Percentiles rank a stretch among this genome's conserved stretches.
Evolutionary conservation across 2,329 filamentous ascomycete species (phyloP).

Genomic region (Penicillium nordicum): DNA sequence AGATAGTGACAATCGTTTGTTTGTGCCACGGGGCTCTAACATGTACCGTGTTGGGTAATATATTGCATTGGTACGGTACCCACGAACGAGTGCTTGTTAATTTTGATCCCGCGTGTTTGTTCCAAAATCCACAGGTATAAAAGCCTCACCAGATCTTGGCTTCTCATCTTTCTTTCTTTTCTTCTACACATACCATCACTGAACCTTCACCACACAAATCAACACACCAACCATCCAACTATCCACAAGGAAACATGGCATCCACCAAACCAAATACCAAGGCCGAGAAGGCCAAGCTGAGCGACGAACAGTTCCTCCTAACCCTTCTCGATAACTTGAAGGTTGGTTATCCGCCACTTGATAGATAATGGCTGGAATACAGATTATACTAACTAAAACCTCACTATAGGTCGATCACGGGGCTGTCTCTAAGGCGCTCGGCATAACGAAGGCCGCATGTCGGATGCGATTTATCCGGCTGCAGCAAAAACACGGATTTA

Average conservation of each 20-base stretch:
- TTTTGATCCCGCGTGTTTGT: neutral
- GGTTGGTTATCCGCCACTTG: neutral
- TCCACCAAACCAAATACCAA: too few relatives aligned
- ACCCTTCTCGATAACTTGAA: fast-evolving
- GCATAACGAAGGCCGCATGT: neutral
- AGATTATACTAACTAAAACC: neutral
- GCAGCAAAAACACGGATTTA: fast-evolving
- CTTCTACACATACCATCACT: neutral
- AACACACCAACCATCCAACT: too few relatives aligned
- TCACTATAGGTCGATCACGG: neutral
- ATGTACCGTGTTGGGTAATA: neutral
- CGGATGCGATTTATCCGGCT: neutral
- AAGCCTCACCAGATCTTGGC: neutral
- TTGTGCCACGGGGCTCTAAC: neutral
- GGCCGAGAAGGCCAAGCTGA: too few relatives aligned
- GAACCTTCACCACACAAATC: too few relatives aligned
- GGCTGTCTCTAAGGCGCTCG: fast-evolving
- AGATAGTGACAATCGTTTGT: neutral
- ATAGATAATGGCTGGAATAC: neutral
- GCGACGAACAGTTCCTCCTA: neutral
- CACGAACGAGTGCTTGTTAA: too few relatives aligned
- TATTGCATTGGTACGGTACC: neutral
- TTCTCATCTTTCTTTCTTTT: neutral
- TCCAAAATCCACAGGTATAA: neutral
- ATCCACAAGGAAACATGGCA: too few relatives aligned